phyloP scores from a whole-genome alignment of 2,329 filamentous ascomycete species.

The Curvularia lunata region DNA sequence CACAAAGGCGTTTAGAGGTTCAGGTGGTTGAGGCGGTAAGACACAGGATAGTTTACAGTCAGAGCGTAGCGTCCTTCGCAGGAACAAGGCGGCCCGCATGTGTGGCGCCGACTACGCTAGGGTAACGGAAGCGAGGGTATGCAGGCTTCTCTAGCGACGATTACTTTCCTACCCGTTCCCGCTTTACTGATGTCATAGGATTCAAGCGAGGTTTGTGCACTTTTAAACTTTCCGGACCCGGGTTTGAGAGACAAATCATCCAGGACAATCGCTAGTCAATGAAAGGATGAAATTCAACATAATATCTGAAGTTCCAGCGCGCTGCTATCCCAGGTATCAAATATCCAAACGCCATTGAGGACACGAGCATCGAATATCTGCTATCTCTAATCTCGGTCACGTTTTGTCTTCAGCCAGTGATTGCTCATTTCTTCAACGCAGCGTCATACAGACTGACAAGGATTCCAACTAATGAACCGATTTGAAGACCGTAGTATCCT shows the following conservation, averaged over 20 bases:
- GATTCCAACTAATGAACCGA: slow-evolving; percentile 71
- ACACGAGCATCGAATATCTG: slow-evolving; percentile 1
- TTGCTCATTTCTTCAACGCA: slow-evolving; percentile 64
- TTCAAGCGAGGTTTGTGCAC: not conserved
- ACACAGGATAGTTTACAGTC: slow-evolving; percentile 2
- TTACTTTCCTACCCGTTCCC: not conserved
- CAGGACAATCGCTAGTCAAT: not conserved
- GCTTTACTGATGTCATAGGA: not conserved
- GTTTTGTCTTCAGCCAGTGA: not conserved
- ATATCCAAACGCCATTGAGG: slow-evolving; percentile 10
- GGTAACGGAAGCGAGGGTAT: not conserved
- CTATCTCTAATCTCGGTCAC: slow-evolving; percentile 1
- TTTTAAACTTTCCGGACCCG: not conserved
- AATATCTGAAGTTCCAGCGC: not conserved
- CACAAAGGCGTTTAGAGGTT: not conserved
- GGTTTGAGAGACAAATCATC: not conserved
- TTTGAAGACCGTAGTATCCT: slow-evolving; percentile 72
- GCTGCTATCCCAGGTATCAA: slow-evolving; percentile 3
- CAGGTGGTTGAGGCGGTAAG: not conserved
- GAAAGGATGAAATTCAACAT: not conserved
- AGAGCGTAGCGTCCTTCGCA: slow-evolving; percentile 1
- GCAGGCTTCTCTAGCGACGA: not conserved
- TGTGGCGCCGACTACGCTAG: not conserved
- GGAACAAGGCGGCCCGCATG: slow-evolving; percentile 1
- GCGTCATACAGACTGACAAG: slow-evolving; percentile 79